phyloP scores from a whole-genome alignment of 805 yeast species.

The Kodamaea laetipori region DNA sequence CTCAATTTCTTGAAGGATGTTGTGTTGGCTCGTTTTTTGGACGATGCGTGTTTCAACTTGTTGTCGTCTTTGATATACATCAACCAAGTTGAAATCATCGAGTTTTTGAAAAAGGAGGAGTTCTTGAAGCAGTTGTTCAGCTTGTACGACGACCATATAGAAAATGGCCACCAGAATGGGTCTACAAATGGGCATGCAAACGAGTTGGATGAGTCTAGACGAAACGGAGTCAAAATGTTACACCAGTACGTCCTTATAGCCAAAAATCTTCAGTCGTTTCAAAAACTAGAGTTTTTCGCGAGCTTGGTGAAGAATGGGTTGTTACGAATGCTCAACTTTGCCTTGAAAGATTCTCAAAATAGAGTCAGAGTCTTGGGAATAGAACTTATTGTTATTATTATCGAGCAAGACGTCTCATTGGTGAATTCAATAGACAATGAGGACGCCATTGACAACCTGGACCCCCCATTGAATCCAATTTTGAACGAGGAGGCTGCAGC shows the following conservation, averaged over 20 bases:
- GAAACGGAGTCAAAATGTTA: constrained; percentile 75
- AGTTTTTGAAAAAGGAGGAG: constrained; percentile 52
- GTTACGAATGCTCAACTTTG: constrained; percentile 68
- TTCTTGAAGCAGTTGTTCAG: constrained; percentile 60
- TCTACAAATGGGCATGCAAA: neutral
- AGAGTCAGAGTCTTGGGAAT: constrained; percentile 69
- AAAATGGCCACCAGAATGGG: constrained; percentile 7
- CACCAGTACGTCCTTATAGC: constrained; percentile 81
- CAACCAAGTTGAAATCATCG: constrained; percentile 69
- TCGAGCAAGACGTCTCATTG: constrained; percentile 78
- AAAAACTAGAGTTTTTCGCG: constrained; percentile 65
- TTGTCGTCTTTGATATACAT: constrained; percentile 66
- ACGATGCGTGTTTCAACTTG: constrained; percentile 73
- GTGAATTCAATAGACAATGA: constrained; percentile 42
- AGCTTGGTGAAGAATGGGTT: constrained; percentile 68
- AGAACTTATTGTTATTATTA: constrained; percentile 74
- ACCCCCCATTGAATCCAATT: constrained; percentile 22
- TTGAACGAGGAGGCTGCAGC: constrained; percentile 7
- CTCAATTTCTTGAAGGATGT: constrained; percentile 85
- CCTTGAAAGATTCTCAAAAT: constrained; percentile 54
- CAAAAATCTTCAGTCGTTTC: constrained; percentile 60
- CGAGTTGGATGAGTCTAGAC: constrained; percentile 13
- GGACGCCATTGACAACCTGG: constrained; percentile 33
- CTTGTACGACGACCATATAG: constrained; percentile 46
- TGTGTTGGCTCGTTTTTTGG: constrained; percentile 76